phyloP scores from a whole-genome alignment of 257 asterid species.

The Capsicum baccatum region DNA sequence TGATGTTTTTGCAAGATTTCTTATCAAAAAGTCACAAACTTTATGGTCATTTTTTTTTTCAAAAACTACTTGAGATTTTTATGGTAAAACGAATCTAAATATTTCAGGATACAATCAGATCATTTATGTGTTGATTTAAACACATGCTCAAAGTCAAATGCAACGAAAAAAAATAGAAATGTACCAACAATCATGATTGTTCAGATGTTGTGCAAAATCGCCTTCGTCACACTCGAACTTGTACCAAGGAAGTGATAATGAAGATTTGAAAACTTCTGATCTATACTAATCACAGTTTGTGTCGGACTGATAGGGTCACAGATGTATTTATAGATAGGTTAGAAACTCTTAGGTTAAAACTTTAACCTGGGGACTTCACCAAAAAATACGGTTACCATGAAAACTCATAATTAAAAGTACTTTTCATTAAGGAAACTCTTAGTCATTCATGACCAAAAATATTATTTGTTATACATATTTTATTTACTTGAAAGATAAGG shows the following conservation, averaged over 20 bases:
- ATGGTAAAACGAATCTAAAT: too few species aligned
- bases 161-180: neutral
- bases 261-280: neutral
- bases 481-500: too few species aligned
- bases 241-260: neutral
- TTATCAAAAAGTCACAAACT: too few species aligned
- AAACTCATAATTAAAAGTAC: neutral
- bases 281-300: too few species aligned
- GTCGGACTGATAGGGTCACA: accelerated
- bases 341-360: neutral
- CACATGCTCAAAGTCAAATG: neutral
- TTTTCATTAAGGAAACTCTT: neutral
- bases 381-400: neutral
- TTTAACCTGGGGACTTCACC: neutral
- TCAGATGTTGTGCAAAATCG: neutral
- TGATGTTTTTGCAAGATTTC: too few species aligned
- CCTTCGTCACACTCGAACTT: neutral
- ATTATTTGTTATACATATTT: too few species aligned
- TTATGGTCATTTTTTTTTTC: too few species aligned
- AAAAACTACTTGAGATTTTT: too few species aligned
- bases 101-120: neutral
- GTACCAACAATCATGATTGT: neutral
- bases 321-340: neutral
- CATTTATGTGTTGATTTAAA: neutral
- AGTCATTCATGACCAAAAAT: too few species aligned